Conservation (phyloP, 2,329 filamentous ascomycete species). For the Ceratocystis lukuohia region DNA sequence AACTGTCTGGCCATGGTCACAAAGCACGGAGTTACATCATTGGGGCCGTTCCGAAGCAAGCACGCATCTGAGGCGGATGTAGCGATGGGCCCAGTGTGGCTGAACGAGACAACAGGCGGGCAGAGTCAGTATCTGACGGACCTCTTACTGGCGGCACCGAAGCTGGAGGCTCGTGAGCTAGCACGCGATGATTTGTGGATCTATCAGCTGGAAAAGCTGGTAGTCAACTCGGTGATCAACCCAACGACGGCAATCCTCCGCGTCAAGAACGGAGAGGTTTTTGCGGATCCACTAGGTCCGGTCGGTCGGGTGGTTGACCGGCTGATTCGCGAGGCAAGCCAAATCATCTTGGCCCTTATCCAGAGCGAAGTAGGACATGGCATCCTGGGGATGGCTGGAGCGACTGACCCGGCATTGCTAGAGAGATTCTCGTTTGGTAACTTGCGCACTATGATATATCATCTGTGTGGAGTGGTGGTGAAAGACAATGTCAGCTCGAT, state of each 20-base stretch:
- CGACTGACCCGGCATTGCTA: slow-evolving; percentile 22
- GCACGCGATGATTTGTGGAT: slow-evolving; percentile 35
- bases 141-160: slow-evolving; percentile 31
- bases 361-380: slow-evolving; percentile 8
- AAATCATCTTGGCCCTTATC: slow-evolving; percentile 41
- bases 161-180: slow-evolving; percentile 32
- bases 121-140: slow-evolving; percentile 29
- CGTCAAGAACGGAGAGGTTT: slow-evolving; percentile 63
- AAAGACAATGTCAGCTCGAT: slow-evolving; percentile 46
- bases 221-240: slow-evolving; percentile 68
- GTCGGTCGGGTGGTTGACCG: slow-evolving; percentile 50
- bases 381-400: slow-evolving; percentile 16
- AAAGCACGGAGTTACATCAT: slow-evolving; percentile 42
- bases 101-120: slow-evolving; percentile 21
- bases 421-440: slow-evolving; percentile 33
- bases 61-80: slow-evolving; percentile 39
- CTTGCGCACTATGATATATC: slow-evolving; percentile 33
- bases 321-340: slow-evolving; percentile 60
- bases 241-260: slow-evolving; percentile 69
- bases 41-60: slow-evolving; percentile 37
- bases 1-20: slow-evolving; percentile 58
- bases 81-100: slow-evolving; percentile 35
- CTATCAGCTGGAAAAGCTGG: slow-evolving; percentile 74
- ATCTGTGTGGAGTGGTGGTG: slow-evolving; percentile 27
- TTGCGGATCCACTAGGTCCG: slow-evolving; percentile 37